A percentile compares a stretch with the other conserved stretches of the same genome.
Evolutionary conservation across 495 filamentous ascomycete species (phyloP).

Genomic region (Penicillium argentinense): DNA sequence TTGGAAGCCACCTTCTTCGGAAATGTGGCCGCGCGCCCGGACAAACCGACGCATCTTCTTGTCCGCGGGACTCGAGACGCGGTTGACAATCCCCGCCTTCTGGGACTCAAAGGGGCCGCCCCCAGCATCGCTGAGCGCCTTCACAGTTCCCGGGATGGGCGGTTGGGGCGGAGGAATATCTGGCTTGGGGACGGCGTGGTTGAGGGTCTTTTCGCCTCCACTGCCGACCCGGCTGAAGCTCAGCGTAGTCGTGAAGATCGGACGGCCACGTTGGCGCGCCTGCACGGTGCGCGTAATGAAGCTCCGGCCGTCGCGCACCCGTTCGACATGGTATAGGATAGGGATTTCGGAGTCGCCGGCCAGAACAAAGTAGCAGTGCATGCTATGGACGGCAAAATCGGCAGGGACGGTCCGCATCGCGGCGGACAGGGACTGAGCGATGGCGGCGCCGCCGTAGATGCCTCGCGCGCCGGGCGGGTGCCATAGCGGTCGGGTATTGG

Average conservation of each 20-base stretch:
- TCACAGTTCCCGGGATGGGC: constrained; percentile 16
- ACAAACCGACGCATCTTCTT: constrained; percentile 78
- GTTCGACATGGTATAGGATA: constrained; percentile 90
- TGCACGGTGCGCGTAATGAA: constrained; percentile 96
- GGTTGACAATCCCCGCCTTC: constrained; percentile 43
- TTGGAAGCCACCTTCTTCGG: constrained; percentile 65
- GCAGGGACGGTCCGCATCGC: constrained; percentile 81
- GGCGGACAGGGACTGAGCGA: constrained; percentile 87
- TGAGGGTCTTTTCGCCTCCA: constrained; percentile 59
- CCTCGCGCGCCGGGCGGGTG: constrained; percentile 88
- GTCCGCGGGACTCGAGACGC: constrained; percentile 55
- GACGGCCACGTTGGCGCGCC: constrained; percentile 81
- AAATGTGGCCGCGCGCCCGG: constrained; percentile 72
- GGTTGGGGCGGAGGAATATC: constrained; percentile 28
- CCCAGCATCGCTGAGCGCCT: constrained; percentile 29
- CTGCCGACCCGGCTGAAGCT: constrained; percentile 77
- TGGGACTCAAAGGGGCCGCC: constrained; percentile 44
- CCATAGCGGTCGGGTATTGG: constrained; percentile 87
- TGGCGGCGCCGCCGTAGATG: constrained; percentile 89
- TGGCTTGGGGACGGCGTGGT: constrained; percentile 40
- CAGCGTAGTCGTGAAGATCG: constrained; percentile 93
- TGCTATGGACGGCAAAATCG: constrained; percentile 83
- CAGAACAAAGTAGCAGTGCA: constrained; percentile 99
- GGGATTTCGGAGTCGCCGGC: constrained; percentile 82
- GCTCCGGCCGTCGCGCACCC: constrained; percentile 83